phyloP scores from a whole-genome alignment of 345 rosid genomes.

The Gossypium sturtianum region DNA sequence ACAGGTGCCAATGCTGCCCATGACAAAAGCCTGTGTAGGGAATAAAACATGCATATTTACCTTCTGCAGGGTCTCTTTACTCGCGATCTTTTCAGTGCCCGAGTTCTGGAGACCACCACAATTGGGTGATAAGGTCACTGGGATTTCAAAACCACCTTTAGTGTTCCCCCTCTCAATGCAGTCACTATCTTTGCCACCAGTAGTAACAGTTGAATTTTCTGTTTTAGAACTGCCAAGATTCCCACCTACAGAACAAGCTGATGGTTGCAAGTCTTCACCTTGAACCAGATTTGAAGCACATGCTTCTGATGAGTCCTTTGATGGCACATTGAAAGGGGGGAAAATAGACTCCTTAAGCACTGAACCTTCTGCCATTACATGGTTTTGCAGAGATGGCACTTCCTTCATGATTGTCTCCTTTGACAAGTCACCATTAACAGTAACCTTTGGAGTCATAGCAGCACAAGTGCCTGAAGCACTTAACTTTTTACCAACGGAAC shows the following conservation, averaged over 20 bases:
- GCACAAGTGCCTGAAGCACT: conserved; percentile 21
- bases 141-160: background rate
- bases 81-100: conserved; percentile 11
- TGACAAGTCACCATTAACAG: conserved; percentile 10
- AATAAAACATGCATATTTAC: conserved; percentile 32
- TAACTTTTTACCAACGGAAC: conserved; percentile 23
- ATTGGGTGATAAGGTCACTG: background rate
- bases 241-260: conserved; percentile 6
- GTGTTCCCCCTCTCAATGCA: conserved; percentile 17
- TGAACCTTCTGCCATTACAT: conserved; percentile 19
- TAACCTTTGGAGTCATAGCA: conserved; percentile 24
- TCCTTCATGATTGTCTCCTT: conserved; percentile 30
- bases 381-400: conserved; percentile 20
- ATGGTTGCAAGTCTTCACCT: conserved; percentile 14
- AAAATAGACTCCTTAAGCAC: conserved; percentile 15
- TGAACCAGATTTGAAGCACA: conserved; percentile 7
- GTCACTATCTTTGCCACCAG: conserved; percentile 18
- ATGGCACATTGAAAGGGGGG: conserved; percentile 13
- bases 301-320: conserved; percentile 14
- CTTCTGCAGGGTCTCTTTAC: conserved; percentile 25
- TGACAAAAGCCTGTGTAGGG: background rate
- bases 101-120: background rate
- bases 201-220: conserved; percentile 12
- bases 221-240: conserved; percentile 16
- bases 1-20: background rate